Percentiles rank a stretch among this genome's conserved stretches.
Conservation (phyloP, 139 green algal species). For the Limnomonas spitsbergensis region DNA sequence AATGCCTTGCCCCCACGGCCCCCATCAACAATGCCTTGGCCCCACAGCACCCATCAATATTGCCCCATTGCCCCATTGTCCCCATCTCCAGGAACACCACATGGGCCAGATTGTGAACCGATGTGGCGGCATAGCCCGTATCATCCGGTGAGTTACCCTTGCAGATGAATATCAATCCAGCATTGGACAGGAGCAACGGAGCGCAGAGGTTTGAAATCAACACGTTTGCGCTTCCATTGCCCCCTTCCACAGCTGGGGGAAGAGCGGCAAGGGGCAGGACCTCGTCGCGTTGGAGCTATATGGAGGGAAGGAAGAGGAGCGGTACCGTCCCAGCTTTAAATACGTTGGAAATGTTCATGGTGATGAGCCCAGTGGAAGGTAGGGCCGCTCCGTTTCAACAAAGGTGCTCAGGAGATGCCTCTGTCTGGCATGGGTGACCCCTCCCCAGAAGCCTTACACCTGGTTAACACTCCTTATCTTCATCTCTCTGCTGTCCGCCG, state of each 20-base stretch:
- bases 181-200: too few relatives aligned
- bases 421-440: too few relatives aligned
- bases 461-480: background rate
- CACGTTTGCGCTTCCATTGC: too few relatives aligned
- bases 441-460: too few relatives aligned
- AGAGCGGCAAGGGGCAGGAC: slow-evolving; percentile 31
- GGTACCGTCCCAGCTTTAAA: slow-evolving; percentile 62
- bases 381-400: too few relatives aligned
- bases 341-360: slow-evolving; percentile 86
- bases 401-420: slow-evolving; percentile 28
- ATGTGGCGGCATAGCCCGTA: background rate
- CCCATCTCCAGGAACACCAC: background rate
- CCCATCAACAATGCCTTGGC: too few relatives aligned
- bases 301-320: slow-evolving; percentile 31
- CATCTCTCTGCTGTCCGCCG: background rate
- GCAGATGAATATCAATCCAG: too few relatives aligned
- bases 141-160: too few relatives aligned
- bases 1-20: too few relatives aligned
- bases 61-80: too few relatives aligned
- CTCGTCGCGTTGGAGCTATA: slow-evolving; percentile 69
- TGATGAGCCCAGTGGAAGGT: slow-evolving; percentile 75
- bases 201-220: too few relatives aligned
- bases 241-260: slow-evolving; percentile 29
- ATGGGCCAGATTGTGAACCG: background rate
- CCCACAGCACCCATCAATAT: too few relatives aligned